These are phyloP conservation scores for Fusarium sp. DNA, from an alignment of 2,329 filamentous ascomycete genomes.

Conservation along the genomic window DNA sequence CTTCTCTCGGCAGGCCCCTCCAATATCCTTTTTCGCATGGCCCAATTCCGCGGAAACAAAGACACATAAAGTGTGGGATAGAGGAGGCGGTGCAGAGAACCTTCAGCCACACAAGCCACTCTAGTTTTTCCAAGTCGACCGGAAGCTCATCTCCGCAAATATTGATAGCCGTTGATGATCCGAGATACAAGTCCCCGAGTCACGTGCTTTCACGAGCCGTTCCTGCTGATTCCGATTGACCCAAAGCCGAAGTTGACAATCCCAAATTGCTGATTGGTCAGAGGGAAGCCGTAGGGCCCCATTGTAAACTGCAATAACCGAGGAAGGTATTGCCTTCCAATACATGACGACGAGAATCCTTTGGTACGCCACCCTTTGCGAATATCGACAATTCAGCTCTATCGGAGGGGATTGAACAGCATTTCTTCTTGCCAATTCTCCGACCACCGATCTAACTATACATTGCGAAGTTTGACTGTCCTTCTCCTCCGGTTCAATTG, in stretches of 20 bases:
- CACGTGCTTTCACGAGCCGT: conserved; percentile 47
- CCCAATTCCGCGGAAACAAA: conserved; percentile 31
- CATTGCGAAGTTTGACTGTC: conserved; percentile 47
- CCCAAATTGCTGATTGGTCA: conserved; percentile 46
- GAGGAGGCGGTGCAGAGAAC: conserved; percentile 25
- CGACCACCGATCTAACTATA: conserved; percentile 35
- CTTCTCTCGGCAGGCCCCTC: conserved; percentile 45
- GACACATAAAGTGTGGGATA: conserved; percentile 9
- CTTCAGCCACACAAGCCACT: conserved; percentile 9
- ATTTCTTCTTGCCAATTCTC: conserved; percentile 49
- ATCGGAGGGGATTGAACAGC: conserved; percentile 50
- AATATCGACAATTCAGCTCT: conserved; percentile 41
- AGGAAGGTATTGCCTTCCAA: conserved; percentile 51
- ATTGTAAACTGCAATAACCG: conserved; percentile 49
- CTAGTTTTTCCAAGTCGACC: neutral
- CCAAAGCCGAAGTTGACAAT: conserved; percentile 53
- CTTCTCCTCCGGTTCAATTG: conserved; percentile 47
- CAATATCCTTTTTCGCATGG: conserved; percentile 32
- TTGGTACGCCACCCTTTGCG: conserved; percentile 43
- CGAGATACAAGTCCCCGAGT: conserved; percentile 17
- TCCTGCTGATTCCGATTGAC: conserved; percentile 44
- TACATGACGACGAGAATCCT: conserved; percentile 49
- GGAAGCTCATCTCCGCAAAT: conserved; percentile 29
- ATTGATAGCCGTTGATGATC: conserved; percentile 39
- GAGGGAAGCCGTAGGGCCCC: conserved; percentile 25